Percentiles rank a stretch among this genome's conserved stretches.
These are phyloP conservation scores for Colletotrichum coccodes DNA, from an alignment of 2,329 filamentous ascomycete species.

Conservation along the genomic window DNA sequence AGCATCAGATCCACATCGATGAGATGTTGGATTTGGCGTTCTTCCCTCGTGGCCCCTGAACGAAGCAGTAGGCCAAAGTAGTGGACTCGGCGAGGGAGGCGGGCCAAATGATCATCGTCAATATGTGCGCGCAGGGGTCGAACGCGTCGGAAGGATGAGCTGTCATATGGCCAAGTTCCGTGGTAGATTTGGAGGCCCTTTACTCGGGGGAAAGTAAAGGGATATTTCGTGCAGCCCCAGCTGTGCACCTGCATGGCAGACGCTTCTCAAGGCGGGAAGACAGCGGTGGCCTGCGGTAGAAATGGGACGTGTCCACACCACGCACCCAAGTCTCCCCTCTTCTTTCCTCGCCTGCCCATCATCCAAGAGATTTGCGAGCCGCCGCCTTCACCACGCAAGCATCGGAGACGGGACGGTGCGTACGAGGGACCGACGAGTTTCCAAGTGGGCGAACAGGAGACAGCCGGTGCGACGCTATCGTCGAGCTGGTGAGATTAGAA, in stretches of 20 bases:
- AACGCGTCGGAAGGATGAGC: conserved; percentile 2
- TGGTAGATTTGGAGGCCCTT: conserved; percentile 5
- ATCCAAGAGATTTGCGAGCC: not conserved
- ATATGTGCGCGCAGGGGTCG: conserved; percentile 5
- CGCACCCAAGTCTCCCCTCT: not conserved
- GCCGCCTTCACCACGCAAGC: not conserved
- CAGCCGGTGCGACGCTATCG: conserved; percentile 1
- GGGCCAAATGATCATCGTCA: not conserved
- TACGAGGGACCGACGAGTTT: not conserved
- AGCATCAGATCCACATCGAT: conserved; percentile 7
- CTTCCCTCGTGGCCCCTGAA: not conserved
- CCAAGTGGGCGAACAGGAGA: not conserved
- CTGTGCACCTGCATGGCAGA: conserved; percentile 14
- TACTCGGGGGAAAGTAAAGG: not conserved
- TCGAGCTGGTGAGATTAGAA: not conserved
- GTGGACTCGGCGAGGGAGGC: not conserved
- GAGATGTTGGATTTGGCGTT: conserved; percentile 6
- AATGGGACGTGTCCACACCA: not conserved
- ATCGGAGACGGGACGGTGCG: not conserved
- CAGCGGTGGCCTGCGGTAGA: not conserved
- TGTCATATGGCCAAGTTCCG: conserved; percentile 18
- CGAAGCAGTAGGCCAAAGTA: not conserved
- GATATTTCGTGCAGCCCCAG: conserved; percentile 22
- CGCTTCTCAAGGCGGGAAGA: not conserved
- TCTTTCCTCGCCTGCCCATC: not conserved